Evolutionary conservation across 495 filamentous ascomycete species (phyloP).

Genomic region (Aeminium ludgeri): DNA sequence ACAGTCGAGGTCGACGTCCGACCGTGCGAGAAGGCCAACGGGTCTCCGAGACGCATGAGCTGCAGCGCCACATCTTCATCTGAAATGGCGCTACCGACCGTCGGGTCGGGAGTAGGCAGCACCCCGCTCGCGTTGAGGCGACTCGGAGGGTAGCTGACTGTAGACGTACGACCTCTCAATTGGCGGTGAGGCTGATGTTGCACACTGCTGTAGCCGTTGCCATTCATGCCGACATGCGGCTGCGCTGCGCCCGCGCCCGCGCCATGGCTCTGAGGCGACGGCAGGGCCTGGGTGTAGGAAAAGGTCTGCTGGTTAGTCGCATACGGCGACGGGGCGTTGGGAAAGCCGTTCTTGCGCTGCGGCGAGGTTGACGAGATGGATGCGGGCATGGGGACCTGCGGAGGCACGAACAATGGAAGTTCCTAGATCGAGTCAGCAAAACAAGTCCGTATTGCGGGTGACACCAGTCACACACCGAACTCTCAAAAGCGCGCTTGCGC

Average conservation of each 20-base stretch:
- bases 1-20: constrained; percentile 85
- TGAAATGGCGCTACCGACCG: constrained; percentile 74
- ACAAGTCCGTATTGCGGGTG: constrained; percentile 1
- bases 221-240: constrained; percentile 7
- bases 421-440: constrained; percentile 40
- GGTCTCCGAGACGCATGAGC: constrained; percentile 85
- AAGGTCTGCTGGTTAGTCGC: constrained; percentile 56
- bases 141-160: constrained; percentile 31
- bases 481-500: constrained; percentile 90
- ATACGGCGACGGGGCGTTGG: constrained; percentile 51
- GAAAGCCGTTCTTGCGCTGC: constrained; percentile 51
- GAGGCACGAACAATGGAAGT: constrained; percentile 83
- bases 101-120: constrained; percentile 84
- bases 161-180: constrained; percentile 42
- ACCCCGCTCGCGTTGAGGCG: constrained; percentile 35
- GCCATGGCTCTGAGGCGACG: constrained; percentile 62
- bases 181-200: constrained; percentile 41
- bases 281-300: constrained; percentile 51
- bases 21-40: constrained; percentile 73
- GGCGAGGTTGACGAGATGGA: constrained; percentile 89
- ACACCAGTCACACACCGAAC: constrained; percentile 52
- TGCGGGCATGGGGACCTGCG: constrained; percentile 72
- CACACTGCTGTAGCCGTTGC: constrained; percentile 29
- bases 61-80: constrained; percentile 96
- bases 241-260: constrained; percentile 19